phyloP scores from a whole-genome alignment of 2,329 filamentous ascomycete species.

The Setomelanomma holmii region DNA sequence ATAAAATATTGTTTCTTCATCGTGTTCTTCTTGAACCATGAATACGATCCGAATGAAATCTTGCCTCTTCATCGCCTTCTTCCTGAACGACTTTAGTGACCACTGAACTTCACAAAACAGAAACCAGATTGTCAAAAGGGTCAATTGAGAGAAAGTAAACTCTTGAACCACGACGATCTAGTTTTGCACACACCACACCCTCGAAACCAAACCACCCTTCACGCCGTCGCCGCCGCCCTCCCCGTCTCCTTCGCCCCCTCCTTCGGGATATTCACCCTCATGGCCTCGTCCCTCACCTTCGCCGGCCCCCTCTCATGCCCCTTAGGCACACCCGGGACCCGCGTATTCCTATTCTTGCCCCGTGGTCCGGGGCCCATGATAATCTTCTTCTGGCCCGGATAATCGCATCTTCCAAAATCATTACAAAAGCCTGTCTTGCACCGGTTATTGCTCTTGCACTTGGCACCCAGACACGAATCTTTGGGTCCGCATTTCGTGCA shows the following conservation, averaged over 20 bases:
- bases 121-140: too few species aligned
- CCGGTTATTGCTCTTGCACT: slow-evolving; percentile 34
- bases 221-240: slow-evolving; percentile 1
- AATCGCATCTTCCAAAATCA: slow-evolving; percentile 36
- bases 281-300: slow-evolving; percentile 39
- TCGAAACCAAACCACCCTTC: background rate
- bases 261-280: slow-evolving; percentile 34
- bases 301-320: slow-evolving; percentile 35
- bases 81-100: too few species aligned
- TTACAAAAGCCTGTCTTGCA: slow-evolving; percentile 47
- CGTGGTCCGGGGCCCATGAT: slow-evolving; percentile 28
- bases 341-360: slow-evolving; percentile 19
- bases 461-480: slow-evolving; percentile 32
- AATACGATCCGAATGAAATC: too few species aligned
- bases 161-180: too few species aligned
- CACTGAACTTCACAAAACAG: too few species aligned
- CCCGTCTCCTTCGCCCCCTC: slow-evolving; percentile 34
- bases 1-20: too few species aligned
- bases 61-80: too few species aligned
- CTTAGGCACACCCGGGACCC: slow-evolving; percentile 28
- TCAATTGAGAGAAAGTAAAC: too few species aligned
- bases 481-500: slow-evolving; percentile 28
- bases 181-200: too few species aligned
- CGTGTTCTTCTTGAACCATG: too few species aligned
- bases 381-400: slow-evolving; percentile 27